phyloP scores from a whole-genome alignment of 768 basidiomycete species.

The Termitomyces sp. region DNA sequence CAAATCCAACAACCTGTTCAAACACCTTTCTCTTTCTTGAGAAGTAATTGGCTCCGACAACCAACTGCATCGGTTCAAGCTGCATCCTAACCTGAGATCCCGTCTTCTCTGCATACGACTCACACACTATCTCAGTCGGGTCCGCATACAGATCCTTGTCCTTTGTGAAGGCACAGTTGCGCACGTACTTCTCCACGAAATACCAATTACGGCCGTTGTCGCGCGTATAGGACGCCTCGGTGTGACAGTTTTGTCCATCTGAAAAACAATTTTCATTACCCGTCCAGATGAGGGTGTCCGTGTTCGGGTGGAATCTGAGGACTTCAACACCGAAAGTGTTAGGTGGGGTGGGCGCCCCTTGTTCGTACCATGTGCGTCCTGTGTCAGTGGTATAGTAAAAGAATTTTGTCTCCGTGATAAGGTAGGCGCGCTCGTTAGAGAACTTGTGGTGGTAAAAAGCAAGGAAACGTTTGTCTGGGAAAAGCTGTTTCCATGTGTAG shows the following conservation, averaged over 20 bases:
- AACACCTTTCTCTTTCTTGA: slow-evolving; percentile 72
- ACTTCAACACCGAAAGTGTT: slow-evolving; percentile 76
- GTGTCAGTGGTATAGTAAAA: slow-evolving; percentile 84
- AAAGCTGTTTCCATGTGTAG: slow-evolving; percentile 78
- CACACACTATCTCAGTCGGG: slow-evolving; percentile 87
- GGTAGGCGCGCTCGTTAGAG: slow-evolving; percentile 79
- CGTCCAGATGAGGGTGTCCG: slow-evolving; percentile 88
- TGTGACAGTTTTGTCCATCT: slow-evolving; percentile 53
- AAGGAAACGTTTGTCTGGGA: slow-evolving; percentile 62
- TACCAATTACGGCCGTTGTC: slow-evolving; percentile 80
- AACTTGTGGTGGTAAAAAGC: slow-evolving; percentile 86
- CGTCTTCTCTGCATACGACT: slow-evolving; percentile 78
- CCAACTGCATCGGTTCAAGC: slow-evolving; percentile 71
- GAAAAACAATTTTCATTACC: slow-evolving; percentile 68
- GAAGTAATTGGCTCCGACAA: slow-evolving; percentile 77
- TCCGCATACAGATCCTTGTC: slow-evolving; percentile 80
- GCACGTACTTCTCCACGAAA: slow-evolving; percentile 79
- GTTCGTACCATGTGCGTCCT: slow-evolving; percentile 65
- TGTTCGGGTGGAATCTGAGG: slow-evolving; percentile 83
- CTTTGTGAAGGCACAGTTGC: slow-evolving; percentile 89
- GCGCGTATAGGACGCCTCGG: slow-evolving; percentile 68
- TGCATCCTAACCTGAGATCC: slow-evolving; percentile 69
- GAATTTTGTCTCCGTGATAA: slow-evolving; percentile 65
- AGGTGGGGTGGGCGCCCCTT: slow-evolving; percentile 62
- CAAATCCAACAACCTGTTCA: slow-evolving; percentile 87